Conservation (phyloP, 179 eudicot species). For the Amaranthus tricolor region DNA sequence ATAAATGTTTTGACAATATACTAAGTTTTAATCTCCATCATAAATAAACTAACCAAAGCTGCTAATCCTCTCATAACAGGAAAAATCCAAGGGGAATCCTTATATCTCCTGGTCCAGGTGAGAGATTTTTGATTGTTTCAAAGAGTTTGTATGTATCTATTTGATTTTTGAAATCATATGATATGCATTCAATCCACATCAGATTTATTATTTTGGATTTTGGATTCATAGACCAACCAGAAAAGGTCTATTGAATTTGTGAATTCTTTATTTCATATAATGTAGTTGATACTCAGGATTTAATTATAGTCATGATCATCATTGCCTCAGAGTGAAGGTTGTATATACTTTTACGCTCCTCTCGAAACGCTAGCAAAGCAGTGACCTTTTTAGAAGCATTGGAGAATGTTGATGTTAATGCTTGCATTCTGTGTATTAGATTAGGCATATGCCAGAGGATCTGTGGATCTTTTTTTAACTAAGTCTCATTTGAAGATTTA, state of each 20-base stretch:
- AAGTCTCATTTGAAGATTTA: no score
- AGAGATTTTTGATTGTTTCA: conserved; percentile 7
- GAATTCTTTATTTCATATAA: background rate
- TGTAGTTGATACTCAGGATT: background rate
- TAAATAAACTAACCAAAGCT: background rate
- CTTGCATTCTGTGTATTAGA: no score
- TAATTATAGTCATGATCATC: background rate
- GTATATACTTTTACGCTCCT: background rate
- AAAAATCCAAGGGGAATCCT: conserved; percentile 92
- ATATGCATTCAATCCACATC: background rate
- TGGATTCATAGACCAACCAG: background rate
- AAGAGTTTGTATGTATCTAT: background rate
- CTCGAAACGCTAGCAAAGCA: background rate
- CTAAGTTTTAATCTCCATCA: background rate
- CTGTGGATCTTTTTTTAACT: no score
- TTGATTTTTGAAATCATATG: conserved; percentile 12
- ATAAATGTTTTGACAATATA: background rate
- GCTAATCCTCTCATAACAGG: conserved; percentile 37
- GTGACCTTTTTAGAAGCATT: background rate
- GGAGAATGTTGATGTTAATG: background rate
- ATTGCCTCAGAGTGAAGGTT: background rate
- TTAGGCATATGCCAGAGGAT: no score
- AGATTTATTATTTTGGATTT: background rate
- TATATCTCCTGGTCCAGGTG: conserved; percentile 99
- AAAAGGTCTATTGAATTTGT: background rate